Conservation (phyloP, 129 eudicot genomes). For the Mikania micrantha region DNA sequence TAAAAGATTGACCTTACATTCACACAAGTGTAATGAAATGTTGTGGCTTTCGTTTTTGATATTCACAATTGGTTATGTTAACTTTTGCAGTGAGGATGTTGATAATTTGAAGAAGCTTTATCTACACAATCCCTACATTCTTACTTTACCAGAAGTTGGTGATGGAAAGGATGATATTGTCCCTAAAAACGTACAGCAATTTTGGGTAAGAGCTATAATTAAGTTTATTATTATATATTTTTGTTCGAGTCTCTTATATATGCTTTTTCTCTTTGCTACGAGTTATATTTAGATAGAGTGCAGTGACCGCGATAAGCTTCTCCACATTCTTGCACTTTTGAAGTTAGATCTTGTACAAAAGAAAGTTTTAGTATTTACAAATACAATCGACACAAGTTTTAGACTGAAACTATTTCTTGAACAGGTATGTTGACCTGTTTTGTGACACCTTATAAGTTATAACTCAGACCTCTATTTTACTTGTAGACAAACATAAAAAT, state of each 20-base stretch:
- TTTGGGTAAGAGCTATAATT: slow-evolving; percentile 40
- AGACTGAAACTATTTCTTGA: slow-evolving; percentile 78
- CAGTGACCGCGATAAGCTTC: slow-evolving; percentile 73
- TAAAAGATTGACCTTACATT: neutral
- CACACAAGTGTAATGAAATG: neutral
- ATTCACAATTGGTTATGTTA: neutral
- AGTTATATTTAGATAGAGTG: slow-evolving; percentile 60
- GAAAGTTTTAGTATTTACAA: slow-evolving; percentile 84
- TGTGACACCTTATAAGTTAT: neutral
- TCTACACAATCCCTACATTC: slow-evolving; percentile 86
- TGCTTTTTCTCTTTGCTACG: neutral
- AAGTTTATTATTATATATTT: neutral
- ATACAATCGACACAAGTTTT: slow-evolving; percentile 79
- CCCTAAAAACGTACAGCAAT: slow-evolving; percentile 88
- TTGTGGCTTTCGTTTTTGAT: neutral
- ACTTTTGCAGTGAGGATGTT: slow-evolving; percentile 69
- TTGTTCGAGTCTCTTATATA: neutral
- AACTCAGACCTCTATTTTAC: neutral
- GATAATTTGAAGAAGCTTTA: slow-evolving; percentile 78
- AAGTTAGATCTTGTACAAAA: slow-evolving; percentile 86
- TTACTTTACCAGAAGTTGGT: slow-evolving; percentile 75
- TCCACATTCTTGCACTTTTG: slow-evolving; percentile 72
- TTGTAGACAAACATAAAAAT: neutral
- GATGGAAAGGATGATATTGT: slow-evolving; percentile 75
- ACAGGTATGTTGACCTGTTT: slow-evolving; percentile 51